Base-by-base conservation (phyloP, 768 basidiomycete genomes). In the Lactifluus subvellereus region DNA sequence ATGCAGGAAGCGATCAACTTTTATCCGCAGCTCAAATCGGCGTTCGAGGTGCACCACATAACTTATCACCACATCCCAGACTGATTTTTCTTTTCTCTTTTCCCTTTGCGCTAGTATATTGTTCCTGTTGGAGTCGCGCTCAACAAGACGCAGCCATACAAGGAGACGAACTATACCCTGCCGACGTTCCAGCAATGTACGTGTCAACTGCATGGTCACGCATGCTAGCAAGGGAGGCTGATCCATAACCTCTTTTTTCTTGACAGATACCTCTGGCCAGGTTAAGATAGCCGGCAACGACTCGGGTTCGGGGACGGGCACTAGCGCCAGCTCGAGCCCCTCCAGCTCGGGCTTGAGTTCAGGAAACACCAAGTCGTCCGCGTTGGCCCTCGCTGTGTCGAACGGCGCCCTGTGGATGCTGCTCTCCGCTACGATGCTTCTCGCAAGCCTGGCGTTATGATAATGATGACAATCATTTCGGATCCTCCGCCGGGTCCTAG, bases 1-100 rank as follows among this genome's bases (percentile, higher is more conserved):
- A 85, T 86, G 85, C 68, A 71, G n/a, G 77, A 81, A 67, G 85
- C 84, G 1, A 67, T 83, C n/a, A 79, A 82, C 55, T 81, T 73
- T 64, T 81, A 84, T 62, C 68, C 74, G 1, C 72, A 72, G 59
- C 72, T 86, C 32, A 77, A 77, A 61, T 53, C 71, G 4, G 76
- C 76, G 0, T 86, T 86, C 69, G 40, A 2, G 13, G 82, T 82
- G 62, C n/a, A 75, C 69, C 35, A 16, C 20, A 18, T 16, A 13
- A 50, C 50, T n/a, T 37, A 30, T 6, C 27, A 5, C 2, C n/a
- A 47, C 6, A 16, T 8, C 2, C 30, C 11, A 3, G 5, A 53
- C 56, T 58, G 20, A 57, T 20, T 5, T 6, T 35, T n/a, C 18
- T 22, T 10, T 49, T 38, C 27, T 20, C 10, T 42, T 42, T 30